phyloP scores from a whole-genome alignment of 2,329 filamentous ascomycete genomes.

The Nannizziopsis barbatae region DNA sequence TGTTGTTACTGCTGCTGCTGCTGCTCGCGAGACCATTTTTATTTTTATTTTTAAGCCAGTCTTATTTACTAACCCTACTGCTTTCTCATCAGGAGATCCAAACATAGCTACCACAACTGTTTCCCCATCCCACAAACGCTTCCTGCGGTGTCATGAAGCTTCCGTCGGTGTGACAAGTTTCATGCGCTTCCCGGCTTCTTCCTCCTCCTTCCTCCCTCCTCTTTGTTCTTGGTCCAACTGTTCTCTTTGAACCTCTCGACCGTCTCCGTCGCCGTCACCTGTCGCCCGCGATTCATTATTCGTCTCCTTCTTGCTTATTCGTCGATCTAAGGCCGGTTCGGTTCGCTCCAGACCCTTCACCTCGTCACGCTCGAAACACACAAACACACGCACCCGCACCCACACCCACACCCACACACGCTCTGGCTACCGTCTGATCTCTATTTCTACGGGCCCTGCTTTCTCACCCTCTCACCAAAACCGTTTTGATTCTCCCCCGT shows the following conservation, averaged over 20 bases:
- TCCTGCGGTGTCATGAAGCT: conserved; percentile 18
- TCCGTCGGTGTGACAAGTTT: conserved; percentile 19
- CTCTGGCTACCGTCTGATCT: too few relatives aligned
- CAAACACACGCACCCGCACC: background rate
- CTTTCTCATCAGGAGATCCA: conserved; percentile 3
- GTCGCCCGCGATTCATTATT: conserved; percentile 10
- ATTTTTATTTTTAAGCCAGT: background rate
- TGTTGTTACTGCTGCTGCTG: background rate
- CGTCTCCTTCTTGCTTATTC: background rate
- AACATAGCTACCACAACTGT: background rate
- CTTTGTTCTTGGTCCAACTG: conserved; percentile 16
- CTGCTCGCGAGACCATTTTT: background rate
- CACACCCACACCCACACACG: background rate
- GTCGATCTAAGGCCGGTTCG: background rate
- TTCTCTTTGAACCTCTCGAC: conserved; percentile 17
- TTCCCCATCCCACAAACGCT: background rate
- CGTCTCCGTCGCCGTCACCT: conserved; percentile 9
- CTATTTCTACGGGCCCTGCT: too few relatives aligned
- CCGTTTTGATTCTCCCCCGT: too few relatives aligned
- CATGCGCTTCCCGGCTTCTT: conserved; percentile 16
- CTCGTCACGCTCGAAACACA: too few relatives aligned
- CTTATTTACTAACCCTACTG: background rate
- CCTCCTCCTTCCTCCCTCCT: conserved; percentile 20
- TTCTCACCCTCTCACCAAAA: too few relatives aligned
- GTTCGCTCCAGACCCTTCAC: background rate